These are phyloP conservation scores for Strobilomyces dryophilus DNA, from an alignment of 768 basidiomycete species.

Conservation along the genomic window DNA sequence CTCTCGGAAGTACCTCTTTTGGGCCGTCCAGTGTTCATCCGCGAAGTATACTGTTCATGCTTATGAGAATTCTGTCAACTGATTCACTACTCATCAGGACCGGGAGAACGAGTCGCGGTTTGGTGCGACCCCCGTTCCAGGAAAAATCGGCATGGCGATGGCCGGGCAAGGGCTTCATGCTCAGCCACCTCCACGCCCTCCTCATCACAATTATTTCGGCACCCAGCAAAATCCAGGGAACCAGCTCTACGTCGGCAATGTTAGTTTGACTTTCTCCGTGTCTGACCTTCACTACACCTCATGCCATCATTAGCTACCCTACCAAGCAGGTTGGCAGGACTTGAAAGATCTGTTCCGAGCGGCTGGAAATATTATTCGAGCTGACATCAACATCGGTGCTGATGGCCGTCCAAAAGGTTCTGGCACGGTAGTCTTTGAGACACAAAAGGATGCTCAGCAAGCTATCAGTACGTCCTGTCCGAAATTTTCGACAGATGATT, in stretches of 20 bases:
- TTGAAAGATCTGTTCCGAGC: slow-evolving; percentile 95
- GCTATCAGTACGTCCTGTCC: slow-evolving; percentile 72
- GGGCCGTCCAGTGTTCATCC: slow-evolving; percentile 92
- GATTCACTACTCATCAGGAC: slow-evolving; percentile 52
- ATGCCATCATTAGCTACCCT: slow-evolving; percentile 61
- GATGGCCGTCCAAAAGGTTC: slow-evolving; percentile 95
- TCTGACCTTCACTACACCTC: neutral
- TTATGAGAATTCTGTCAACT: neutral
- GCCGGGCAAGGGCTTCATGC: slow-evolving; percentile 84
- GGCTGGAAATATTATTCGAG: slow-evolving; percentile 91
- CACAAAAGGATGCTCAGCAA: slow-evolving; percentile 82
- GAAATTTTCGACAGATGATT: neutral
- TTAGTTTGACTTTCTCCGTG: slow-evolving; percentile 32
- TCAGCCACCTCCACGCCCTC: slow-evolving; percentile 76
- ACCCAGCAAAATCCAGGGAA: slow-evolving; percentile 67
- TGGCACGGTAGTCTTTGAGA: slow-evolving; percentile 96
- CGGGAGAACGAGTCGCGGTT: slow-evolving; percentile 96
- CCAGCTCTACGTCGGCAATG: slow-evolving; percentile 91
- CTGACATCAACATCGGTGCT: slow-evolving; percentile 91
- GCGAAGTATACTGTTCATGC: slow-evolving; percentile 59
- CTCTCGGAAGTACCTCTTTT: slow-evolving; percentile 87
- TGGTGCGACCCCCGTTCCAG: slow-evolving; percentile 91
- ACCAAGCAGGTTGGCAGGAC: slow-evolving; percentile 99
- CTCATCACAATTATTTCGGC: slow-evolving; percentile 71
- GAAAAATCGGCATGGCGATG: slow-evolving; percentile 95